These are phyloP conservation scores for Geopyxis carbonaria DNA, from an alignment of 495 filamentous ascomycete genomes.

Conservation along the genomic window DNA sequence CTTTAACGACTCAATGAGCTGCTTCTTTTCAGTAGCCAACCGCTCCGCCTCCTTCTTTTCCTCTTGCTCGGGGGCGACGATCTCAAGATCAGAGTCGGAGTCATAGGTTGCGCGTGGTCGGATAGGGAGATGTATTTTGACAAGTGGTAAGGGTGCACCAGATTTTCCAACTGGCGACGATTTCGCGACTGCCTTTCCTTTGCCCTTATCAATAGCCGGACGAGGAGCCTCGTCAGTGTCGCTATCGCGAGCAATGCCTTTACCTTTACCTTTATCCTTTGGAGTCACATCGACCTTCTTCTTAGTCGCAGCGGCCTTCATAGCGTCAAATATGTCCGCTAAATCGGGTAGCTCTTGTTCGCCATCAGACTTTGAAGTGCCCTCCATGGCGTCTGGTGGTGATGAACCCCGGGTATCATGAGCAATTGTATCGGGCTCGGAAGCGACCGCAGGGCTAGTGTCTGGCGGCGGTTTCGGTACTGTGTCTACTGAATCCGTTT, in stretches of 20 bases:
- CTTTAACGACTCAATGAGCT: conserved; percentile 25
- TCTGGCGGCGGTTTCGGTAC: too few species aligned
- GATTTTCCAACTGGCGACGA: conserved; percentile 26
- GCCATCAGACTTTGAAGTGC: too few species aligned
- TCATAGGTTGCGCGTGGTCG: conserved; percentile 23
- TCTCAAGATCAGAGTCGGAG: conserved; percentile 53
- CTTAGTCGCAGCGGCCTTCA: not conserved
- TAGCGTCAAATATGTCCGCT: too few species aligned
- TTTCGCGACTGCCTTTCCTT: conserved; percentile 23
- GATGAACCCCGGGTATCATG: not conserved
- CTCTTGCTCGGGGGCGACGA: conserved; percentile 27
- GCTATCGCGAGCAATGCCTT: too few species aligned
- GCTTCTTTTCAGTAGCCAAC: conserved; percentile 27
- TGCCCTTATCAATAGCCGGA: conserved; percentile 17
- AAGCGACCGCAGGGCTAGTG: too few species aligned
- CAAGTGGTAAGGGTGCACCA: conserved; percentile 7
- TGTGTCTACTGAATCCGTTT: too few species aligned
- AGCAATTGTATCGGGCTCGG: not conserved
- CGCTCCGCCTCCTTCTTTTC: conserved; percentile 1
- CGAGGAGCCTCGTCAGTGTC: conserved; percentile 7
- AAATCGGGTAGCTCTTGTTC: too few species aligned
- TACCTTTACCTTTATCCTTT: conserved; percentile 41
- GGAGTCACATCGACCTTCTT: conserved; percentile 8
- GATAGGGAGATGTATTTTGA: conserved; percentile 16
- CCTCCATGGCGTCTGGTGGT: not conserved